phyloP scores from a whole-genome alignment of 176 grass and related monocot genomes.

The Puya raimondii region DNA sequence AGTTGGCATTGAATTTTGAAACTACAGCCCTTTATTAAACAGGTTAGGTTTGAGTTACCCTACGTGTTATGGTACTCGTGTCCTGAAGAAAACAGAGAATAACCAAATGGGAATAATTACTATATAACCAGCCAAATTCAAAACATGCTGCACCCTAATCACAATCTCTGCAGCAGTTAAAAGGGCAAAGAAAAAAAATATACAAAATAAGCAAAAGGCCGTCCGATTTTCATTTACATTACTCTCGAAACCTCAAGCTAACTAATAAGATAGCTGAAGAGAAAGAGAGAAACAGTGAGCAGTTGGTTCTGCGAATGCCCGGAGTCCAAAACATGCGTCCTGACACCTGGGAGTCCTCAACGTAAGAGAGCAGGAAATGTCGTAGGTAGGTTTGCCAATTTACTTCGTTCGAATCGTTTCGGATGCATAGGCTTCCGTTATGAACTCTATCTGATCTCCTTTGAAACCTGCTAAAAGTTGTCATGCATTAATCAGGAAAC shows the following conservation, averaged over 20 bases:
- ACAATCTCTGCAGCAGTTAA: neutral
- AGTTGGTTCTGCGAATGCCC: neutral
- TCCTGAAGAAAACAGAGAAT: too few species aligned
- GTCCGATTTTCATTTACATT: neutral
- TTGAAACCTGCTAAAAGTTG: neutral
- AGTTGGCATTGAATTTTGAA: too few species aligned
- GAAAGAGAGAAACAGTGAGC: neutral
- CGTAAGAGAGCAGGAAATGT: neutral
- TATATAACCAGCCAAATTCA: neutral
- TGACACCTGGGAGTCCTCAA: neutral
- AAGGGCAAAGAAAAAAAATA: neutral
- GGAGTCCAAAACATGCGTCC: neutral
- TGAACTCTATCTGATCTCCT: neutral
- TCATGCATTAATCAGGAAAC: neutral
- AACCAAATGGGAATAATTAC: neutral
- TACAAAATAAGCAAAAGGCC: neutral
- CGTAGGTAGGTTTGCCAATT: neutral
- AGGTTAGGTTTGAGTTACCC: too few species aligned
- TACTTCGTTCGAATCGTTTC: neutral
- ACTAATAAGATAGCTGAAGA: neutral
- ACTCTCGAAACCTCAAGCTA: neutral
- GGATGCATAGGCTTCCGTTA: neutral
- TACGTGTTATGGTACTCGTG: too few species aligned
- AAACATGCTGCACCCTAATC: neutral
- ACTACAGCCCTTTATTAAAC: too few species aligned